Base-by-base conservation (phyloP, 2,329 filamentous ascomycete species). In the Phaeosphaeria sp. region DNA sequence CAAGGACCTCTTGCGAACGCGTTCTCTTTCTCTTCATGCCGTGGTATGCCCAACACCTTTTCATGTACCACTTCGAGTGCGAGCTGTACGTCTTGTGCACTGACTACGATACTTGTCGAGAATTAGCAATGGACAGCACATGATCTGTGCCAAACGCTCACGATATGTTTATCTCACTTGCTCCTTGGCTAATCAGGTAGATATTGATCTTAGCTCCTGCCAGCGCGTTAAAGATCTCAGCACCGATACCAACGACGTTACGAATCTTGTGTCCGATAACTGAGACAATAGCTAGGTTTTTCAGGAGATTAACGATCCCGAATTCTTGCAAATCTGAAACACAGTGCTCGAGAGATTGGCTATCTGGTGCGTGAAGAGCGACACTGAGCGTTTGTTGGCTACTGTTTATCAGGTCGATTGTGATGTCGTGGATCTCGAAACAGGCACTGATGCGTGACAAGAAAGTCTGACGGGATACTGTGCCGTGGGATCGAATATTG, bases 141-240 rank as follows among this genome's bases (percentile, higher is more conserved):
- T n/a, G n/a, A n/a, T n/a, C n/a, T n/a, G 17, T 27, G 23, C 7
- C 3, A 13, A 43, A 13, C 44, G 44, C 33, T n/a, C 18, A 51
- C 49, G 92, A 96, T 59, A 97, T 97, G 77, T 97, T 97, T 78
- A 97, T 97, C 82, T 98, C 93, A 73, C 92, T 97, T 25, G 94
- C 93, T 67, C 92, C 92, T 95, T 98, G 94, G 20, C 91, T 96
- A 67, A 98, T 97, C 92, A 97, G 96, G 80, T 97, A 93, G 68
- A 98, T 91, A 76, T 97, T 98, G 71, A 98, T 87, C 66, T 90
- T 89, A 73, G 96, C 92, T 50, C 93, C 58, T 18, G 59, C 94
- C 17, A 98, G 83, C 1, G 92, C 94, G 43, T 90, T 90, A 77
- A 97, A 97, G 90, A 97, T 97, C 66, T 87, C 88, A 20, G 93